phyloP scores from a whole-genome alignment of 2,329 filamentous ascomycete genomes.

The Ceratocystis colombiana region DNA sequence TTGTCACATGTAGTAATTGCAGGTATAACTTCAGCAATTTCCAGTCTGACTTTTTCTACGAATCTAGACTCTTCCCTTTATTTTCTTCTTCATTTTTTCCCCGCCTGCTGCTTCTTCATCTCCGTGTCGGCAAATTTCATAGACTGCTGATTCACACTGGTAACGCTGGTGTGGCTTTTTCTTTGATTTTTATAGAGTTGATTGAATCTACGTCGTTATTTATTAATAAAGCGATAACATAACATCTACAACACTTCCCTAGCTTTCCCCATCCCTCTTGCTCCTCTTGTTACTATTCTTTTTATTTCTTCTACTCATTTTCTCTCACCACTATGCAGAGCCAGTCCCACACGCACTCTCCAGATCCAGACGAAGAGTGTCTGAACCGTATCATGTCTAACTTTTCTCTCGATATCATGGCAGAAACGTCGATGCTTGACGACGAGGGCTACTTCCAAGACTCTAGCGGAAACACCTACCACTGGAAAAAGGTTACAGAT shows the following conservation, averaged over 20 bases:
- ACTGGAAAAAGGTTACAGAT: neutral
- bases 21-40: conserved; percentile 3
- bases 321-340: neutral
- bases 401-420: neutral
- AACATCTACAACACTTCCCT: neutral
- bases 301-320: neutral
- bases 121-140: neutral
- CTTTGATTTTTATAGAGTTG: neutral
- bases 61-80: too few species aligned
- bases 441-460: neutral
- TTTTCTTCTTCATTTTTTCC: neutral
- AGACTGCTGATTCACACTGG: neutral
- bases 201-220: neutral
- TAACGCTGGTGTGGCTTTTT: neutral
- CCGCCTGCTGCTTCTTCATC: neutral
- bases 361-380: neutral
- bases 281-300: neutral
- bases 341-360: neutral
- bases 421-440: neutral
- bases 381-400: neutral
- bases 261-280: neutral
- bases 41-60: neutral
- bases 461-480: neutral
- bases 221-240: too few species aligned
- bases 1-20: neutral